phyloP scores from a whole-genome alignment of 805 yeast genomes.

The Hanseniaspora singularis region DNA sequence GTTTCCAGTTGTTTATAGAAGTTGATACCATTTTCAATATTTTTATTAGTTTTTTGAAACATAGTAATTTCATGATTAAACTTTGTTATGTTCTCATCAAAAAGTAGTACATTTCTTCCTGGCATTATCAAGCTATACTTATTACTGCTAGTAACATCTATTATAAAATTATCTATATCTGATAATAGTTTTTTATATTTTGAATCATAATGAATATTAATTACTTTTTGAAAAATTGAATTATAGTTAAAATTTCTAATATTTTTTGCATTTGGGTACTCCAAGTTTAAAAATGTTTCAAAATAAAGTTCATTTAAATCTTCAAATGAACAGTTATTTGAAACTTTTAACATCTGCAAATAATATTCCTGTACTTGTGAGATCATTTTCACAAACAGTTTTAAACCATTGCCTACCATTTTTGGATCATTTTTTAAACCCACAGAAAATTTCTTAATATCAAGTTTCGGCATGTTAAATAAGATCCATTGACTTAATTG shows the following conservation, averaged over 20 bases:
- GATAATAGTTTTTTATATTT: not conserved
- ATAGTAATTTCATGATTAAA: not conserved
- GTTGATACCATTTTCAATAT: constrained; percentile 25
- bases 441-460: not conserved
- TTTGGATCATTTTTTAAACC: not conserved
- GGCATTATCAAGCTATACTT: not conserved
- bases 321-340: not conserved
- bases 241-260: not conserved
- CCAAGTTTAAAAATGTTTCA: not conserved
- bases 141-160: not conserved
- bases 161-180: not conserved
- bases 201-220: not conserved
- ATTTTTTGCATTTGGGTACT: not conserved
- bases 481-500: not conserved
- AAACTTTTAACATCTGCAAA: not conserved
- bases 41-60: not conserved
- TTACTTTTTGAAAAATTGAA: not conserved
- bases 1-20: constrained; percentile 15
- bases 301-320: not conserved
- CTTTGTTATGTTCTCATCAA: not conserved
- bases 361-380: not conserved
- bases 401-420: not conserved
- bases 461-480: not conserved
- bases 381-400: not conserved
- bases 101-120: not conserved